phyloP scores from a whole-genome alignment of 2,329 filamentous ascomycete genomes.

The Aspergillus clavatus region DNA sequence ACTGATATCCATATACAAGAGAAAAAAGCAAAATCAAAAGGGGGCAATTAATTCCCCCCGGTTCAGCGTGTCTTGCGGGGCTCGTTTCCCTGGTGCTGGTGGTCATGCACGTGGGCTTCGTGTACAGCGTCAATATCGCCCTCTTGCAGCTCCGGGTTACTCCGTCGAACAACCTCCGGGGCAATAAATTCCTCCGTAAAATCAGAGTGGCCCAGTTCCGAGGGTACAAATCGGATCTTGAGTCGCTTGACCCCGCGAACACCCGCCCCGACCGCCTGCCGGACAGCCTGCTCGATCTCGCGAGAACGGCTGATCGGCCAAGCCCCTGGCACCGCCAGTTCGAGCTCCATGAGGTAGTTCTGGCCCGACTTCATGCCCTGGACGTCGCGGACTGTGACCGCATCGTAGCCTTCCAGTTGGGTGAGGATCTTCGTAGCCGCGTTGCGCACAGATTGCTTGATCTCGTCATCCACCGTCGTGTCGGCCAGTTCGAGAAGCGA shows the following conservation, averaged over 20 bases:
- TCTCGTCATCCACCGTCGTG: conserved; percentile 77
- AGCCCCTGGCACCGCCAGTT: conserved; percentile 69
- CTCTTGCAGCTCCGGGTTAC: conserved; percentile 58
- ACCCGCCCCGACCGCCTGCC: conserved; percentile 66
- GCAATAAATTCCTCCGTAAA: conserved; percentile 77
- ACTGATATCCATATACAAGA: neutral
- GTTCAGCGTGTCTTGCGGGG: conserved; percentile 22
- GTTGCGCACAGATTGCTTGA: conserved; percentile 66
- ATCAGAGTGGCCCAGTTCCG: conserved; percentile 53
- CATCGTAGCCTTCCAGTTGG: conserved; percentile 49
- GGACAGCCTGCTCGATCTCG: conserved; percentile 66
- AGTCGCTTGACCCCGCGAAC: conserved; percentile 81
- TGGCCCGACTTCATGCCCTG: conserved; percentile 93
- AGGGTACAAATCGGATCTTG: conserved; percentile 74
- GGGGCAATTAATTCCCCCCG: neutral
- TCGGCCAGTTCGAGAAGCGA: conserved; percentile 89
- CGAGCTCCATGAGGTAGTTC: conserved; percentile 89
- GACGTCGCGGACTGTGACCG: conserved; percentile 69
- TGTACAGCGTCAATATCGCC: conserved; percentile 29
- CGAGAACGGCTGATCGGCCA: conserved; percentile 71
- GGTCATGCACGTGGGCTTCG: conserved; percentile 26
- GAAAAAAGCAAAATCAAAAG: conserved; percentile 1
- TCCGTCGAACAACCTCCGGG: conserved; percentile 54
- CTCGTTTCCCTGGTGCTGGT: conserved; percentile 39
- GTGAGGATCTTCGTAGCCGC: conserved; percentile 59